Evolutionary conservation across 148 eudicot genomes (phyloP), one percentile per base, ranked within the genome.

Genomic region (Persicaria tinctoria): DNA sequence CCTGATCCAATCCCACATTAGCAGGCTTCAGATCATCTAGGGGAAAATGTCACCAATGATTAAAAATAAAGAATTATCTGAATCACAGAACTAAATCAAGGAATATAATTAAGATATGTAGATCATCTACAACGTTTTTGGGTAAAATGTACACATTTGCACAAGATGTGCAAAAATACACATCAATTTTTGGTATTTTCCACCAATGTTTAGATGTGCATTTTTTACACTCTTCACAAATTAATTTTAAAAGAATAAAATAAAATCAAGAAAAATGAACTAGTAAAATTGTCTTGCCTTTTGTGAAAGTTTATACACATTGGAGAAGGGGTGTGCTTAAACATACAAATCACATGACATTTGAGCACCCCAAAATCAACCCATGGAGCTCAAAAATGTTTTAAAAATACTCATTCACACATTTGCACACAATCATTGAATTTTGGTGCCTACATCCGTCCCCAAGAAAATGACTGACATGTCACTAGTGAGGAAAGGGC

Each of bases 1-100:
- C 97, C 84, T 95, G 97, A 81, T 95, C 99, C n/a, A 95, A 93
- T 74, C 96, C 93, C 75, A 95, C 99, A 83, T 95, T 93, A 46
- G 94, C 92, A 79, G 99, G 92, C 94, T 92, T 92, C 84, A 95
- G 84, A 76, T 90, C 95, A 71, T 90, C 99, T 95, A 50, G 3
- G 63, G 63, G 63, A 7, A 5, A 57, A 56, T 6, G 11, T 20
- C 41, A 60, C 8, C 66, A 60, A 60, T 8, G 3, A 50, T 50
- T 50, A 50, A 9, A 23, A 8, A 9, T 20, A 18, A 32, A 63
- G 2, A 63, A 8, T 32, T 23, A 12, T 62, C 4, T 8, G 18
- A 56, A 56, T 56, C 17, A 5, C 8, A 56, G 4, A 12, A 27
- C 68, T 63, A 63, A 63, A 63, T 11, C 45, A 63, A 32, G n/a